These are phyloP conservation scores for Panus rudis DNA, from an alignment of 768 basidiomycete species.

Conservation along the genomic window DNA sequence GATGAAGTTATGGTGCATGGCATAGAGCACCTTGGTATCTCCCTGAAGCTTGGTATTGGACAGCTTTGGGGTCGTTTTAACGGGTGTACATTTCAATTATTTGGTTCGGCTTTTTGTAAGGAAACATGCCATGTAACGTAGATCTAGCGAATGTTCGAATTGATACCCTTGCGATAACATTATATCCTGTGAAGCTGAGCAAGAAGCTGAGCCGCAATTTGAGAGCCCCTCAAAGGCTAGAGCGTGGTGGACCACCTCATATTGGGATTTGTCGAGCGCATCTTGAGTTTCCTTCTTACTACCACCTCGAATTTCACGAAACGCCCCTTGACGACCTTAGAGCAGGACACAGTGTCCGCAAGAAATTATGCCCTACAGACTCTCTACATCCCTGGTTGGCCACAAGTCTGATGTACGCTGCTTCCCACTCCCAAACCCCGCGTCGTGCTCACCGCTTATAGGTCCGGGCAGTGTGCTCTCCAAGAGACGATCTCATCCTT, in stretches of 20 bases:
- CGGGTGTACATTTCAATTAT: constrained; percentile 87
- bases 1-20: constrained; percentile 85
- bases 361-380: constrained; percentile 71
- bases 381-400: constrained; percentile 63
- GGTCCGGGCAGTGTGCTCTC: constrained; percentile 80
- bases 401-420: constrained; percentile 71
- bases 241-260: too few species aligned
- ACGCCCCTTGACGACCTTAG: constrained; percentile 13
- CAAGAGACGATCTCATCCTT: constrained; percentile 69
- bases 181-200: too few species aligned
- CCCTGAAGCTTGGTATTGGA: constrained; percentile 47
- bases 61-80: constrained; percentile 74
- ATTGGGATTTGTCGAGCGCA: too few species aligned
- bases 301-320: constrained; percentile 9
- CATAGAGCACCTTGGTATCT: constrained; percentile 89
- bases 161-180: too few species aligned
- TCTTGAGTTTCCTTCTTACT: constrained; percentile 7
- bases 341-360: constrained; percentile 8
- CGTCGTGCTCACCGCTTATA: constrained; percentile 26
- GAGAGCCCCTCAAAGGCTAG: too few species aligned
- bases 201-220: too few species aligned
- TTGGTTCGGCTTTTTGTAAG: too few species aligned
- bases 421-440: constrained; percentile 3
- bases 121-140: too few species aligned
- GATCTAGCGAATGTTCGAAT: too few species aligned